Evolutionary conservation across 495 filamentous ascomycete genomes (phyloP).

Genomic region (Penicillium manginii): DNA sequence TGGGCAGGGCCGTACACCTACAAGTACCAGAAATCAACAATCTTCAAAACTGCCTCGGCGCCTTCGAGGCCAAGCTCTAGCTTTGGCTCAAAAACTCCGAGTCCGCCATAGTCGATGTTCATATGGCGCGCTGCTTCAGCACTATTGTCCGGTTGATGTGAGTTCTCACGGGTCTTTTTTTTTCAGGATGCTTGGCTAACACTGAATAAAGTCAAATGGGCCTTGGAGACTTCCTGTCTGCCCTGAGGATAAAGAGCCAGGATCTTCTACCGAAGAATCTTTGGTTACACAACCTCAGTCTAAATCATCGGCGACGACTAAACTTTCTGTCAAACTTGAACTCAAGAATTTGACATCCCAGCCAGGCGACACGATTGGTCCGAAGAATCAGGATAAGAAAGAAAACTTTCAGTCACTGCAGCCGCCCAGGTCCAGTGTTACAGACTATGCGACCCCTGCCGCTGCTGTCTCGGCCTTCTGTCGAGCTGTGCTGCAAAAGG

Average conservation of each 20-base stretch:
- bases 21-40: constrained; percentile 18
- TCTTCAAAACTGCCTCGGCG: constrained; percentile 69
- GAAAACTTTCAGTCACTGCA: background rate
- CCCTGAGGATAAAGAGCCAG: constrained; percentile 7
- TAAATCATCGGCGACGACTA: constrained; percentile 5
- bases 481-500: constrained; percentile 68
- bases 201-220: constrained; percentile 26
- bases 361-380: background rate
- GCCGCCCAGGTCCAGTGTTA: constrained; percentile 47
- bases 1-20: background rate
- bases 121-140: constrained; percentile 72
- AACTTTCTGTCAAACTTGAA: background rate
- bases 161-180: constrained; percentile 22
- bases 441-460: constrained; percentile 70
- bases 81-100: constrained; percentile 70
- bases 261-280: constrained; percentile 24
- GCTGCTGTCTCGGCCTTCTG: constrained; percentile 86
- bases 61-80: constrained; percentile 62
- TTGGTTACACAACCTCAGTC: constrained; percentile 37
- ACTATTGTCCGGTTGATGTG: constrained; percentile 75
- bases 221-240: constrained; percentile 33
- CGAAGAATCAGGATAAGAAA: background rate
- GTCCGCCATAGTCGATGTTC: constrained; percentile 72
- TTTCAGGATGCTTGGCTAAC: background rate
- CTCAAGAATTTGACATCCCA: background rate